Evolutionary conservation across 345 rosid species (phyloP).

Genomic region (Citrus hindsii): DNA sequence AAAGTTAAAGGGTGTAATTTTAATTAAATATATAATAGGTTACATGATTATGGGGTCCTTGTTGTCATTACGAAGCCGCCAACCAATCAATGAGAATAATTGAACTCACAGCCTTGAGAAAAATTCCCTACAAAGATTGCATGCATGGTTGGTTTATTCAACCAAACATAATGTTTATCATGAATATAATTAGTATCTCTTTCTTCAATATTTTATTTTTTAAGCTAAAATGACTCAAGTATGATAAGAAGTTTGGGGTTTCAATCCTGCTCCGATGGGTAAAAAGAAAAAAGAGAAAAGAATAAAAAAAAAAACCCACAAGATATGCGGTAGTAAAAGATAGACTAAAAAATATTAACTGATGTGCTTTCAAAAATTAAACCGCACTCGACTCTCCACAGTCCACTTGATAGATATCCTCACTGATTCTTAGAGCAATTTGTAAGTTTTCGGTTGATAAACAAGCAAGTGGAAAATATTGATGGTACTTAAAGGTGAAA

Average conservation of each 20-base stretch:
- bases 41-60: constrained; percentile 22
- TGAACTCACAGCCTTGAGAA: not conserved
- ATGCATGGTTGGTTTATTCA: not conserved
- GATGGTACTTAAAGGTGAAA: not conserved
- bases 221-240: not conserved
- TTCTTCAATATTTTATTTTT: too few species aligned
- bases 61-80: constrained; percentile 30
- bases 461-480: not conserved
- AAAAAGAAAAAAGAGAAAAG: too few species aligned
- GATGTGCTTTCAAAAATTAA: not conserved
- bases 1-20: not conserved
- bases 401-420: not conserved
- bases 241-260: not conserved
- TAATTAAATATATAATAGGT: not conserved
- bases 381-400: not conserved
- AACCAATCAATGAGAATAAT: constrained; percentile 11
- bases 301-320: too few species aligned
- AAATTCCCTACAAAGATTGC: not conserved
- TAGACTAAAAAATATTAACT: too few species aligned
- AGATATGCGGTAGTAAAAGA: too few species aligned
- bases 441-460: not conserved
- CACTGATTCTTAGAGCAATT: not conserved
- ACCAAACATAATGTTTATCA: not conserved
- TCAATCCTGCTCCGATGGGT: not conserved
- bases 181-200: not conserved